Evolutionary conservation across 2,329 filamentous ascomycete genomes (phyloP), one percentile per base, ranked within the genome.

Genomic region (Colletotrichum godetiae): DNA sequence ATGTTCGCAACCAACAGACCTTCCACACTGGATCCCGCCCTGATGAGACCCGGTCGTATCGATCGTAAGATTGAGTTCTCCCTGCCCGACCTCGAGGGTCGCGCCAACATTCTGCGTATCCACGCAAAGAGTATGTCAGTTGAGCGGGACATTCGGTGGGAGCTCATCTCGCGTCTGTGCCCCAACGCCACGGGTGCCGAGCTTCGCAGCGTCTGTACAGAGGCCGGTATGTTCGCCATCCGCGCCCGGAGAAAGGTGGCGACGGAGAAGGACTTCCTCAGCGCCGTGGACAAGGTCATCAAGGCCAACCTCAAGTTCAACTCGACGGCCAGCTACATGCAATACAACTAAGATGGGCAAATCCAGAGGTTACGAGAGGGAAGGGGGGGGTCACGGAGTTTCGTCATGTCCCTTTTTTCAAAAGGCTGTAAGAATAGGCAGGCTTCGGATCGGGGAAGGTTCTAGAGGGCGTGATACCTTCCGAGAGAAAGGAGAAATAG

Each of bases 81-180:
- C 0, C 90, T 99, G 29, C 97, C 97, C 29, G 97, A 99, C 83
- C 94, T 98, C 78, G 97, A 99, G 84, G 97, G 97, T 64, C 93
- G 97, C 77, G 97, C 97, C 80, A 98, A 98, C 86, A 98, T 99
- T 80, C 90, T 99, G 57, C 94, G 97, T 63, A 99, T 99, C 79
- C 97, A 98, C 87, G 97, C 97, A 79, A 99, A 98, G 93, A 97
- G 94, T 82, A 99, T 99, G 97, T 98, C 95, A 22, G 97, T 99
- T 49, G 97, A 99, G 90, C 92, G 97, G 66, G 97, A 99, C 81
- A 99, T 99, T 80, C 92, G 97, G 85, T 99, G 97, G 97, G 97
- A 99, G 87, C 90, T 99, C 76, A 98, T 99, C 81, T 98, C 95
- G 24, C 93, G 97, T 78, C 89, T 99, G 76, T 99, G 97, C 86